These are phyloP conservation scores for Penicillium daleae DNA, from an alignment of 495 filamentous ascomycete species.

Conservation along the genomic window DNA sequence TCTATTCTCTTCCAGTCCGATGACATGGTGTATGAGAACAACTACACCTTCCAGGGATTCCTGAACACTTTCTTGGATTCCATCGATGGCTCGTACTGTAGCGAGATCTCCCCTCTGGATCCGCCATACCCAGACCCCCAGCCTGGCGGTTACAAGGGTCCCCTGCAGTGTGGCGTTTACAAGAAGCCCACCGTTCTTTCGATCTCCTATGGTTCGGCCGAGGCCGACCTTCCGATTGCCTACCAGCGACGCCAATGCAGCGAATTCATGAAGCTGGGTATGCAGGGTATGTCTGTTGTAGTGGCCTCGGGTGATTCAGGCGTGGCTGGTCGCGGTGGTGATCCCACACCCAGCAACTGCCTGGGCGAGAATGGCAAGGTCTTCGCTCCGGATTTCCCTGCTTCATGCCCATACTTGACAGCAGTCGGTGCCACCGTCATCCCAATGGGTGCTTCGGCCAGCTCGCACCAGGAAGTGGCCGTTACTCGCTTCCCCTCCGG, in stretches of 20 bases:
- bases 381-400: conserved; percentile 55
- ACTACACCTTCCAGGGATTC: conserved; percentile 43
- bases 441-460: conserved; percentile 36
- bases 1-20: conserved; percentile 62
- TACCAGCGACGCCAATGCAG: conserved; percentile 61
- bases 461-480: conserved; percentile 45
- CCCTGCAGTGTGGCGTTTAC: conserved; percentile 63
- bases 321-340: conserved; percentile 51
- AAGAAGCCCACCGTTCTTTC: conserved; percentile 64
- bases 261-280: conserved; percentile 67
- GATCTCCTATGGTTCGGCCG: conserved; percentile 59
- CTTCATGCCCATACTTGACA: conserved; percentile 56
- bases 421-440: conserved; percentile 54
- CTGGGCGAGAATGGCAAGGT: conserved; percentile 44
- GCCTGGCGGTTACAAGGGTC: conserved; percentile 57
- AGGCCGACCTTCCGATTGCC: conserved; percentile 52
- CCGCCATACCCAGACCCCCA: conserved; percentile 59
- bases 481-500: conserved; percentile 56
- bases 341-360: conserved; percentile 42
- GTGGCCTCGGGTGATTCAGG: conserved; percentile 65
- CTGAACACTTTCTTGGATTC: conserved; percentile 60
- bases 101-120: conserved; percentile 41
- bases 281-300: conserved; percentile 64
- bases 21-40: conserved; percentile 53
- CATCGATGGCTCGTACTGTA: conserved; percentile 64